These are phyloP conservation scores for Zizania latifolia DNA, from an alignment of 176 grass and related monocot species.

Conservation along the genomic window DNA sequence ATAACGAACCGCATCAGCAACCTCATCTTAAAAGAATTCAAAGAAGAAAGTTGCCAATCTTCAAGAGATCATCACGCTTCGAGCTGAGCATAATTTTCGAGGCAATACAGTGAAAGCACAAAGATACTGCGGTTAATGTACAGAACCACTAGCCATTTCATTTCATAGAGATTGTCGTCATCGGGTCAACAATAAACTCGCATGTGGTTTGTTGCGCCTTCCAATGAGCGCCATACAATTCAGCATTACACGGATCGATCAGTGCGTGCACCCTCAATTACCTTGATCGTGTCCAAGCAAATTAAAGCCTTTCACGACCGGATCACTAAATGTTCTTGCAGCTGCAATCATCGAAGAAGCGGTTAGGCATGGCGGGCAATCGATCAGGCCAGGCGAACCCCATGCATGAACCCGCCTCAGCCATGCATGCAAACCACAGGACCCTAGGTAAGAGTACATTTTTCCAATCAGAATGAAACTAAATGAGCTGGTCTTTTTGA, in stretches of 20 bases:
- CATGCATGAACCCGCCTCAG: slow-evolving; percentile 28
- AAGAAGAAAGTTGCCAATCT: too few species aligned
- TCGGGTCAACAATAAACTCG: neutral
- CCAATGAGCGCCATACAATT: neutral
- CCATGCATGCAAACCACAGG: slow-evolving; percentile 34
- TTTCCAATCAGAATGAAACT: slow-evolving; percentile 7
- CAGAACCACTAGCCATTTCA: neutral
- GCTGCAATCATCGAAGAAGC: slow-evolving; percentile 17
- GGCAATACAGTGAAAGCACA: neutral
- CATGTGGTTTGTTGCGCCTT: neutral
- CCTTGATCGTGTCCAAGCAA: slow-evolving; percentile 22
- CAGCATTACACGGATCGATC: neutral
- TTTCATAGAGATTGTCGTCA: neutral
- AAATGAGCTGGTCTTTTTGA: neutral
- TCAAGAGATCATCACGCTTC: too few species aligned
- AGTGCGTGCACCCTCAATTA: neutral
- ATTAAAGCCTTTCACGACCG: neutral
- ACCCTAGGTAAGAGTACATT: neutral
- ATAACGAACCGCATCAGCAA: too few species aligned
- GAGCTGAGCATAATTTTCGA: too few species aligned
- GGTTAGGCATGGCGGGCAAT: slow-evolving; percentile 40
- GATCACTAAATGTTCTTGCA: neutral
- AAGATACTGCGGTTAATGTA: neutral
- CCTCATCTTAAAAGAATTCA: too few species aligned
- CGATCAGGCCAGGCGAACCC: slow-evolving; percentile 16